Base-by-base conservation (phyloP, 2,329 filamentous ascomycete species). In the Diplodia intermedia region DNA sequence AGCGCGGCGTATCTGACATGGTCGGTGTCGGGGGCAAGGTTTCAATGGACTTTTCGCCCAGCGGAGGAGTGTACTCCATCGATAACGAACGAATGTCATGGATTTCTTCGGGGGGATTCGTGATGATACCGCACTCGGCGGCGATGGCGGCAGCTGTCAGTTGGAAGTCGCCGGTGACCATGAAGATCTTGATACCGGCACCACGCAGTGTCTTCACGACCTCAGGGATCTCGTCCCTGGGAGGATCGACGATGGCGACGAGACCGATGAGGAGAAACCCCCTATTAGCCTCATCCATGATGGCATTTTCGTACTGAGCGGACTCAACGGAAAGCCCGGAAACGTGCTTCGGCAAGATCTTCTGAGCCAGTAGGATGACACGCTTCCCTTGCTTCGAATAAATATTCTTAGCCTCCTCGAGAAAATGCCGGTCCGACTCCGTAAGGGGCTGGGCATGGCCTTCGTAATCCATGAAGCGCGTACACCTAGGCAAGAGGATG, bases 141-240 rank as follows among this genome's bases (percentile, higher is more conserved):
- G 91, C 90, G 70, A 94, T 93, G 1, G 90, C 89, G 70, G 88
- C 84, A 0, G 91, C 91, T 0, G 91, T 94, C 18, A 93, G 83
- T 31, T 89, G 89, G 75, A 91, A 93, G 74, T 94, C 91, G 11
- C 91, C 90, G 1, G 91, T 94, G 0, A 93, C 91, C 91, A 94
- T 94, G 77, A 91, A 90, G 36, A 93, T 88, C n/a, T 89, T 83
- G 66, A 94, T 90, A 1, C 90, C 89, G 4, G 91, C 91, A 1
- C 86, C 83, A 14, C 90, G 86, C 18, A 93, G 82, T 0, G 86
- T 91, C n/a, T 82, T 79, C 33, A 89, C 80, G 0, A 88, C 86
- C 14, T 82, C 81, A 0, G 86, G 84, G 38, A 89, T 88, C 71
- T 89, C 87, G 33, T 86, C 82, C 61, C 86, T 82, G 29, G 86